These are phyloP conservation scores for Coprinopsis cinerea DNA, from an alignment of 768 basidiomycete genomes.

Conservation along the genomic window DNA sequence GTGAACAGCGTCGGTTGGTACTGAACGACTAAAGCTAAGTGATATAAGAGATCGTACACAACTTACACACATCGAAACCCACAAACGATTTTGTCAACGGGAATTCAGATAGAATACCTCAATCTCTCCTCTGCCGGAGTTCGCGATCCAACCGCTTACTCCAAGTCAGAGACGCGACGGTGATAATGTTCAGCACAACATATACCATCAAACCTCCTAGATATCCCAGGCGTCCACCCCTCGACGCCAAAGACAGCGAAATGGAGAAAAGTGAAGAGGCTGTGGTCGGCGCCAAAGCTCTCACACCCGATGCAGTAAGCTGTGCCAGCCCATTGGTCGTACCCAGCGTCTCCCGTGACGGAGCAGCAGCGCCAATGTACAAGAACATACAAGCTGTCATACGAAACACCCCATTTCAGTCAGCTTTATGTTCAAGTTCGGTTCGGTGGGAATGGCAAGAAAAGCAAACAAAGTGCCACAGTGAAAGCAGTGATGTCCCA, in stretches of 20 bases:
- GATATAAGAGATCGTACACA: too few relatives aligned
- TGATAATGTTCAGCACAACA: neutral
- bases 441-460: too few relatives aligned
- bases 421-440: too few relatives aligned
- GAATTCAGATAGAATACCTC: neutral
- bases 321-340: slow-evolving; percentile 53
- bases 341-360: slow-evolving; percentile 49
- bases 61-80: too few relatives aligned
- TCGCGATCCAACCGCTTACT: neutral
- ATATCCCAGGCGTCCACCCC: neutral
- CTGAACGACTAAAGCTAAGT: too few relatives aligned
- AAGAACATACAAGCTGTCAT: slow-evolving; percentile 52
- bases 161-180: neutral
- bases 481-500: too few relatives aligned
- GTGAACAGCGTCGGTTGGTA: too few relatives aligned
- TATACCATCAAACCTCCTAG: neutral
- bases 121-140: neutral
- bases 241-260: slow-evolving; percentile 25
- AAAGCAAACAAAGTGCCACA: too few relatives aligned
- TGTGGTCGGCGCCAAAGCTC: slow-evolving; percentile 41
- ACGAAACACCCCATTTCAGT: too few relatives aligned
- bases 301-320: slow-evolving; percentile 17
- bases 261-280: slow-evolving; percentile 55
- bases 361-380: slow-evolving; percentile 48
- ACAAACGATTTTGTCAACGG: too few relatives aligned